Evolutionary conservation across 2,329 filamentous ascomycete species (phyloP).

Genomic region (Colletotrichum sp.): DNA sequence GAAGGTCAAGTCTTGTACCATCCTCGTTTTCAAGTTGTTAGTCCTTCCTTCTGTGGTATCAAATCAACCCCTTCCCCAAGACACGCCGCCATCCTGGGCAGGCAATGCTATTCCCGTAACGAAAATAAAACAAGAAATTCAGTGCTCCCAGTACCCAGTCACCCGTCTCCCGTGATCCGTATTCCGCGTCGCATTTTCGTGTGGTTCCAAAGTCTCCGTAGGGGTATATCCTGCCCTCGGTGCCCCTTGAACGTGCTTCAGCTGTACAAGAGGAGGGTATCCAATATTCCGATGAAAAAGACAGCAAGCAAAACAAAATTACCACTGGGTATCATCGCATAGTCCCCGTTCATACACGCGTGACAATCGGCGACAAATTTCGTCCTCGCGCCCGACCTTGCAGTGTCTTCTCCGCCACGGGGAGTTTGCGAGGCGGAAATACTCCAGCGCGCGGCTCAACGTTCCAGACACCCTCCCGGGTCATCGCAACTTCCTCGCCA

Average conservation of each 20-base stretch:
- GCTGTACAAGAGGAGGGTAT: neutral
- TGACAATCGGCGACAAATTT: neutral
- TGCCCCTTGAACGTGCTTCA: neutral
- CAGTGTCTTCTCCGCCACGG: neutral
- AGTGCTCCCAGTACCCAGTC: neutral
- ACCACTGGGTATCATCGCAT: neutral
- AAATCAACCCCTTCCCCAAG: neutral
- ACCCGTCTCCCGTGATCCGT: neutral
- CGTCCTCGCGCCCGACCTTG: neutral
- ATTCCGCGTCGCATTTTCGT: neutral
- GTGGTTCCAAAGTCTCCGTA: neutral
- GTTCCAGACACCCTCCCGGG: constrained; percentile 40
- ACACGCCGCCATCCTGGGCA: neutral
- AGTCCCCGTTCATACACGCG: neutral
- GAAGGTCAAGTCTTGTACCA: neutral
- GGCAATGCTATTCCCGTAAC: neutral
- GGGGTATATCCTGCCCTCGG: neutral
- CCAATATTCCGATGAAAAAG: neutral
- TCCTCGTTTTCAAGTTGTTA: neutral
- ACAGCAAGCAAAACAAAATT: neutral
- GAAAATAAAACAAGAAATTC: neutral
- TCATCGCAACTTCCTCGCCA: constrained; percentile 48
- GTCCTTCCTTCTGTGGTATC: neutral
- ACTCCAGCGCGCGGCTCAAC: neutral
- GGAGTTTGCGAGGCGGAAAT: neutral